A percentile compares a stretch with the other conserved stretches of the same genome.
phyloP scores from a whole-genome alignment of 202 grass and related monocot genomes.

The Dendrocalamus latiflorus region DNA sequence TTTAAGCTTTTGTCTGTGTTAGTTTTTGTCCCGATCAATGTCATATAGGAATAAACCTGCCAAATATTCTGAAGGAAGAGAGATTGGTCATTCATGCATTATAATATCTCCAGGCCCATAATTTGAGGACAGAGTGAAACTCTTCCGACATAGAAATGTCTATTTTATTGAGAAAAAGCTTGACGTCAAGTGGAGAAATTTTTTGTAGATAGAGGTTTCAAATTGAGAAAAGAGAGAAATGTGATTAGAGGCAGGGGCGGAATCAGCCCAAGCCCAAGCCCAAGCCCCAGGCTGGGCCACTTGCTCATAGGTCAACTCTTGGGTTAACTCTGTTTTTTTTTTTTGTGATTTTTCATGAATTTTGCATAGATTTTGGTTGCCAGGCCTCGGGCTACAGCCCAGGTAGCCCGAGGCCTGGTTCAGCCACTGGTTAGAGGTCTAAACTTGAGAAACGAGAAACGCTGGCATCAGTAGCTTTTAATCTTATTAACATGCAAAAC shows the following conservation, averaged over 20 bases:
- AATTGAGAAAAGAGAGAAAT: not conserved
- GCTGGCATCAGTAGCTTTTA: not conserved
- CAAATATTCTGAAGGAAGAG: not conserved
- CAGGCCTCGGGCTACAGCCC: too few species aligned
- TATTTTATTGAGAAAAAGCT: not conserved
- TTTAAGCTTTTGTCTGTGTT: not conserved
- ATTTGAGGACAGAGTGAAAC: slow-evolving; percentile 1
- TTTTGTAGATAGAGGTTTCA: not conserved
- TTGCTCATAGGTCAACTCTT: too few species aligned
- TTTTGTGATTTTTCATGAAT: too few species aligned
- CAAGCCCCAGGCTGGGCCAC: too few species aligned
- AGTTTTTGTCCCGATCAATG: not conserved
- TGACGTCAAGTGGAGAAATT: not conserved
- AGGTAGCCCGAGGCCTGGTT: too few species aligned
- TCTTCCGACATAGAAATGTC: slow-evolving; percentile 1
- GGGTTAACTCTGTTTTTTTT: too few species aligned
- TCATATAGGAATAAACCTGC: not conserved
- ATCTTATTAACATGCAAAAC: not conserved
- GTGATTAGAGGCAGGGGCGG: not conserved
- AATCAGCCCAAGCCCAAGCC: too few species aligned
- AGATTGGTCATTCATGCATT: not conserved
- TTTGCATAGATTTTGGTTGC: too few species aligned
- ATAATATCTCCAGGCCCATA: not conserved
- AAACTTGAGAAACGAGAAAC: not conserved
- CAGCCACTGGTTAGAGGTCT: not conserved